These are phyloP conservation scores for Penicillium fuscoglaucum DNA, from an alignment of 2,329 filamentous ascomycete genomes.

Conservation along the genomic window DNA sequence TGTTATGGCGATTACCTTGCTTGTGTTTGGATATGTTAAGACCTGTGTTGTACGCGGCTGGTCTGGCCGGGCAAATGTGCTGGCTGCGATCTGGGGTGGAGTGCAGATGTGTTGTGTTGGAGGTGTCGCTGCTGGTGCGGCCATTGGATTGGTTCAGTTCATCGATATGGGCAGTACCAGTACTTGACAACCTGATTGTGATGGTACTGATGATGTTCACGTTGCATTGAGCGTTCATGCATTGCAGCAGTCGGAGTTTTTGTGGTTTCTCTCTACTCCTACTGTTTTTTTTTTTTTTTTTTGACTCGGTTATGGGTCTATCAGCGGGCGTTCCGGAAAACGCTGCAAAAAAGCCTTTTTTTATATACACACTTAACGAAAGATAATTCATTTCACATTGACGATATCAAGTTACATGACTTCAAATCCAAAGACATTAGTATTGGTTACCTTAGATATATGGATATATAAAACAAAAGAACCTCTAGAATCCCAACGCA, in stretches of 20 bases:
- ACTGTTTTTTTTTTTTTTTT: background rate
- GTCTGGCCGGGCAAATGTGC: conserved; percentile 48
- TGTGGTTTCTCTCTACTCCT: background rate
- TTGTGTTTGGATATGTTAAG: conserved; percentile 47
- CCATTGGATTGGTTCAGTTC: conserved; percentile 62
- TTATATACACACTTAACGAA: background rate
- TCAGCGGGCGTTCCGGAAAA: conserved; percentile 5
- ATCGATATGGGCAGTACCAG: conserved; percentile 45
- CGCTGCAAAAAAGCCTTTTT: background rate
- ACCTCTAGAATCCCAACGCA: background rate
- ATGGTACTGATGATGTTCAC: background rate
- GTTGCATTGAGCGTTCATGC: conserved; percentile 5
- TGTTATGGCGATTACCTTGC: conserved; percentile 44
- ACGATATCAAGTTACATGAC: background rate
- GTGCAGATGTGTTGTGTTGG: conserved; percentile 66
- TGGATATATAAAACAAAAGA: conserved; percentile 3
- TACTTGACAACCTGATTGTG: conserved; percentile 4
- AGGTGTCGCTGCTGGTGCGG: conserved; percentile 64
- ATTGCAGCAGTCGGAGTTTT: conserved; percentile 3
- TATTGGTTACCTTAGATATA: background rate
- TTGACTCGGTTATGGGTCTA: background rate
- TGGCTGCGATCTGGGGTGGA: conserved; percentile 59
- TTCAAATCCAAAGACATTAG: background rate
- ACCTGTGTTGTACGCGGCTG: conserved; percentile 50
- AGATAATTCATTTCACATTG: background rate